Conservation (phyloP, 148 eudicot species). For the Pharnaceum exiguum region DNA sequence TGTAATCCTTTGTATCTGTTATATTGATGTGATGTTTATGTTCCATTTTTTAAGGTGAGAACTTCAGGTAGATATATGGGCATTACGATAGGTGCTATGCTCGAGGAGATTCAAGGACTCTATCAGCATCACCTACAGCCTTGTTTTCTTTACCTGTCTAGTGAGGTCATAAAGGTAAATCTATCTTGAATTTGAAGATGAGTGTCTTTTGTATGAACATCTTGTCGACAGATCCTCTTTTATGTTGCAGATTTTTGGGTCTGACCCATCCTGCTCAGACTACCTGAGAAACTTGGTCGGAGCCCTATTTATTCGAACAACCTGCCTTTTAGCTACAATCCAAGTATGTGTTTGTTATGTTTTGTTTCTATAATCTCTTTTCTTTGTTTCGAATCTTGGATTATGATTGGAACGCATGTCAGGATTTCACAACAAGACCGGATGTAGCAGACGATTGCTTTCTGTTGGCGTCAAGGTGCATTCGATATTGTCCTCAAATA, state of each 20-base stretch:
- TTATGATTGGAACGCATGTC: slow-evolving; percentile 20
- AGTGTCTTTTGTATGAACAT: neutral
- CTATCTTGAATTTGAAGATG: slow-evolving; percentile 1
- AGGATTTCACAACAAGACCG: slow-evolving; percentile 93
- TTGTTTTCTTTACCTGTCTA: slow-evolving; percentile 95
- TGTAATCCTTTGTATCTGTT: neutral
- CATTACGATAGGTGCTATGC: slow-evolving; percentile 88
- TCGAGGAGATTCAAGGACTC: slow-evolving; percentile 89
- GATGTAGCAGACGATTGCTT: slow-evolving; percentile 99
- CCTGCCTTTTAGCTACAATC: slow-evolving; percentile 65
- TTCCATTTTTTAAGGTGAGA: slow-evolving; percentile 57
- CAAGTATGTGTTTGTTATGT: slow-evolving; percentile 40
- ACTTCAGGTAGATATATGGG: slow-evolving; percentile 96
- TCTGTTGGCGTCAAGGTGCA: slow-evolving; percentile 90
- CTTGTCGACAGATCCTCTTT: slow-evolving; percentile 12
- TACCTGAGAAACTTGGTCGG: slow-evolving; percentile 75
- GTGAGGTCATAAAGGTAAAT: slow-evolving; percentile 95
- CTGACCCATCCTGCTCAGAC: slow-evolving; percentile 87
- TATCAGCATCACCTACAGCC: slow-evolving; percentile 92
- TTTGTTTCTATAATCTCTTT: neutral
- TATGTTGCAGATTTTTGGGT: slow-evolving; percentile 84
- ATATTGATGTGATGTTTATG: slow-evolving; percentile 8
- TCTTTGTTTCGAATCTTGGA: neutral
- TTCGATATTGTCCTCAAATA: slow-evolving; percentile 93
- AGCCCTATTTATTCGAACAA: slow-evolving; percentile 84